A percentile compares a stretch with the other conserved stretches of the same genome.
Evolutionary conservation across 352 stramenopile genomes (phyloP).

Genomic region (Pythium myriotylum): DNA sequence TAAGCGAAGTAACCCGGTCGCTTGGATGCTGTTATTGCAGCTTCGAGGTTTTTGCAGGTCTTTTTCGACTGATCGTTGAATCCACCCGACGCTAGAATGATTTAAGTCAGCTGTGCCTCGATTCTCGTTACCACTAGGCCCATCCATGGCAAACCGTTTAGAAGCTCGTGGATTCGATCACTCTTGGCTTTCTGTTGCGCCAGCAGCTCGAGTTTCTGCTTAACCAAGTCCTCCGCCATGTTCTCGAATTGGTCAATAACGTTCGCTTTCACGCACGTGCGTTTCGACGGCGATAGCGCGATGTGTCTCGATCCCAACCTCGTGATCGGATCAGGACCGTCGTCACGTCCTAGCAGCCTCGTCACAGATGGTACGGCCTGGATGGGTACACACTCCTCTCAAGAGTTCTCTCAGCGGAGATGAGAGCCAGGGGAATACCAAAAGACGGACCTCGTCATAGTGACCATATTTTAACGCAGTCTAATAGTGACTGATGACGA

Average conservation of each 20-base stretch:
- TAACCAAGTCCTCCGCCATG: slow-evolving; percentile 62
- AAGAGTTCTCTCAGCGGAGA: too few relatives aligned
- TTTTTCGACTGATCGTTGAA: slow-evolving; percentile 79
- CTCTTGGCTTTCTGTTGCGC: slow-evolving; percentile 66
- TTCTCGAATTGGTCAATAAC: background rate
- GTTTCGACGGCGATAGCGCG: too few relatives aligned
- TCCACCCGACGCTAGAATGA: slow-evolving; percentile 45
- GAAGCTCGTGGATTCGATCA: slow-evolving; percentile 57
- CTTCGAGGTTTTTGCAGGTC: slow-evolving; percentile 82
- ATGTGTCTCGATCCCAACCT: background rate
- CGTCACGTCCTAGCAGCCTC: background rate
- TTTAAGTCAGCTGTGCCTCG: too few relatives aligned
- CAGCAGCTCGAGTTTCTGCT: slow-evolving; percentile 81
- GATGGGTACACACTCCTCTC: background rate
- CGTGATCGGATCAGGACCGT: background rate
- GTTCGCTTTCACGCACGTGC: too few relatives aligned
- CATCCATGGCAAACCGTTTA: slow-evolving; percentile 53
- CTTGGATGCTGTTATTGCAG: slow-evolving; percentile 73
- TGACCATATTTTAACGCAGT: too few relatives aligned
- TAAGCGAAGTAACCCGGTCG: slow-evolving; percentile 74
- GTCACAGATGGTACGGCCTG: background rate
- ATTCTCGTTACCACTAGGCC: too few relatives aligned
- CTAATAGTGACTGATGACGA: too few relatives aligned
- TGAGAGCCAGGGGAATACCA: too few relatives aligned
- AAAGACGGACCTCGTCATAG: too few relatives aligned